Evolutionary conservation across 768 basidiomycete species (phyloP).

Genomic region (Auriculariales sp.): DNA sequence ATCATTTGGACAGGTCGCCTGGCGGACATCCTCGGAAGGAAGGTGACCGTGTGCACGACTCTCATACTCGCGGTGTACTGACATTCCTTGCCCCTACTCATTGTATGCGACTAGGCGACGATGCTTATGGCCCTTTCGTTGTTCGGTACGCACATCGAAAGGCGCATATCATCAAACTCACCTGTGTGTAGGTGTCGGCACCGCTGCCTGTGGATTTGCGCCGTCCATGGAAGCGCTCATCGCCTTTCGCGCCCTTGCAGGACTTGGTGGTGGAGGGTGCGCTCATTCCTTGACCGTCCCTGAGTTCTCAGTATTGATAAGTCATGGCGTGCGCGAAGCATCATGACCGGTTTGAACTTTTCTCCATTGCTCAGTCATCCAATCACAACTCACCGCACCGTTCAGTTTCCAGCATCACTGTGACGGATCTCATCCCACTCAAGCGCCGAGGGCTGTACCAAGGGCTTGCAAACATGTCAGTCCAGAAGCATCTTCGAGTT

Average conservation of each 20-base stretch:
- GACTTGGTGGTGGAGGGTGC: conserved; percentile 85
- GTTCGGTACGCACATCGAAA: conserved; percentile 41
- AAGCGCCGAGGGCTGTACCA: background rate
- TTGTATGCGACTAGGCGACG: conserved; percentile 73
- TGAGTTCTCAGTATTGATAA: background rate
- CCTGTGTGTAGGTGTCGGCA: conserved; percentile 43
- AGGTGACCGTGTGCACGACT: conserved; percentile 8
- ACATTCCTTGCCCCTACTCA: conserved; percentile 19
- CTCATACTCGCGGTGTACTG: conserved; percentile 19
- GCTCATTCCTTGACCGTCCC: conserved; percentile 7
- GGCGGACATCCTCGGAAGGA: conserved; percentile 59
- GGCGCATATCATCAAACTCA: background rate
- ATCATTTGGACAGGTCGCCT: conserved; percentile 43
- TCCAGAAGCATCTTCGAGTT: background rate
- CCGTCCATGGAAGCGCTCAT: conserved; percentile 76
- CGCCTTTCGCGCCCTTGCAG: conserved; percentile 68
- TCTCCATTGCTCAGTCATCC: conserved; percentile 9
- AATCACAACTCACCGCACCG: conserved; percentile 5
- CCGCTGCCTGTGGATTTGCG: conserved; percentile 73
- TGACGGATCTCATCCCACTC: conserved; percentile 80
- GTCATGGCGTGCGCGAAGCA: conserved; percentile 24
- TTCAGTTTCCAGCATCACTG: conserved; percentile 60
- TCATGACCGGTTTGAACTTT: conserved; percentile 57
- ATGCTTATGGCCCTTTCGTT: conserved; percentile 73
- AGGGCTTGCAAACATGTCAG: conserved; percentile 78